Conservation (phyloP, 192 early-diverging fungal species). For the Funneliformis mosseae region DNA sequence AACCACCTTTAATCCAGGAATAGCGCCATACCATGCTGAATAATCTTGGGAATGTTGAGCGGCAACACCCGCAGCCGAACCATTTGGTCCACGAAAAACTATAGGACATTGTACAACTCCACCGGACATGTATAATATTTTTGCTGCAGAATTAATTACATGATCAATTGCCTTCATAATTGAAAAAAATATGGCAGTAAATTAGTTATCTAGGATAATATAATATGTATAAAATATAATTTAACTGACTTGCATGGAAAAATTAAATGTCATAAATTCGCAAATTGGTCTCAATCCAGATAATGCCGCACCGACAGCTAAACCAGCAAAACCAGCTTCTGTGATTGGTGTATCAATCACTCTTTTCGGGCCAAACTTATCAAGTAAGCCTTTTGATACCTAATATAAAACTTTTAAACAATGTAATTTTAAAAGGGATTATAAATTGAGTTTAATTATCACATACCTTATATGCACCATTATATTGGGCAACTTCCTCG, state of each 20-base stretch:
- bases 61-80: conserved; percentile 94
- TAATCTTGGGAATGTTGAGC: conserved; percentile 99
- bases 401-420: conserved; percentile 36
- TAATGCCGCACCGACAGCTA: conserved; percentile 94
- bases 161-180: conserved; percentile 88
- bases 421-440: neutral
- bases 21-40: conserved; percentile 97
- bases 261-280: conserved; percentile 99
- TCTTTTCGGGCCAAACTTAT: conserved; percentile 96
- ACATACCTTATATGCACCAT: conserved; percentile 97
- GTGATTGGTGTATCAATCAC: conserved; percentile 99
- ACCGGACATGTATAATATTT: conserved; percentile 98
- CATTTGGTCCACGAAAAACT: conserved; percentile 99
- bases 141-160: conserved; percentile 98
- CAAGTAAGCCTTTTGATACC: conserved; percentile 95
- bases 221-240: neutral
- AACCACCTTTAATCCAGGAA: conserved; percentile 96
- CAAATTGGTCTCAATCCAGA: conserved; percentile 94
- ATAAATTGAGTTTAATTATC: neutral
- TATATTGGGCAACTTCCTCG: conserved; percentile 99
- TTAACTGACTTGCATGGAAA: conserved; percentile 91
- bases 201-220: neutral
- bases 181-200: conserved; percentile 28
- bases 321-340: conserved; percentile 96
- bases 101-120: conserved; percentile 86